Base-by-base conservation (phyloP, 345 rosid genomes). In the Nasturtium officinale region DNA sequence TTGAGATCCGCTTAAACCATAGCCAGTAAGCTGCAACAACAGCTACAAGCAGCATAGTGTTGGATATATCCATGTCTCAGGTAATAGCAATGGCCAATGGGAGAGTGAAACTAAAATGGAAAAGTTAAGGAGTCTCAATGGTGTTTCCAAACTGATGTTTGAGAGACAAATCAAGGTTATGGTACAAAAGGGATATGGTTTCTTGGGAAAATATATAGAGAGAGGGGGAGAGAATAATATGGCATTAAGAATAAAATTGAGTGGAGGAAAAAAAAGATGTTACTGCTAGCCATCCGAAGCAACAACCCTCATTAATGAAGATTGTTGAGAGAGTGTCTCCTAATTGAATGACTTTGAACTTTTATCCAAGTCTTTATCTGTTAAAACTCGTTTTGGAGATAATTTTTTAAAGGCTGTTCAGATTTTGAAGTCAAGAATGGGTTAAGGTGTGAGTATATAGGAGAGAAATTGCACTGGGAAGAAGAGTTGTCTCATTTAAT, bases 1-100 rank as follows among this genome's bases (percentile, higher is more conserved):
- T 86, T 7, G 91, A 87, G 82, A 88, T 85, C 88, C 88, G 82
- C 18, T 83, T 84, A 71, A 89, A 86, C 99, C 99, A 95, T 6
- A 91, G 79, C 33, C 82, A 85, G 78, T 95, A 95, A 11, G 89
- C 89, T 17, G 87, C 84, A 16, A 83, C 81, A 9, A 84, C 85
- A 50, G 89, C 83, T 57, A 89, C 72, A 16, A 89, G 77, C 48
- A 89, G 65, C 73, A 91, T 74, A 2, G 85, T 91, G 29, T 85
- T 84, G 0, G 85, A 77, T 17, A 64, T 72, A 30, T 91, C 96
- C 97, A 90, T 95, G 10, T 69, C 72, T 51, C 10, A 20, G 59
- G 25, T n/a, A n/a, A n/a, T n/a, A n/a, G n/a, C n/a, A n/a, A n/a
- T 18, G 25, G 25, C 25, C 25, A 23, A 23, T 23, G 25, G 25